Evolutionary conservation across 805 yeast species (phyloP).

Genomic region (Alloascoidea africana): DNA sequence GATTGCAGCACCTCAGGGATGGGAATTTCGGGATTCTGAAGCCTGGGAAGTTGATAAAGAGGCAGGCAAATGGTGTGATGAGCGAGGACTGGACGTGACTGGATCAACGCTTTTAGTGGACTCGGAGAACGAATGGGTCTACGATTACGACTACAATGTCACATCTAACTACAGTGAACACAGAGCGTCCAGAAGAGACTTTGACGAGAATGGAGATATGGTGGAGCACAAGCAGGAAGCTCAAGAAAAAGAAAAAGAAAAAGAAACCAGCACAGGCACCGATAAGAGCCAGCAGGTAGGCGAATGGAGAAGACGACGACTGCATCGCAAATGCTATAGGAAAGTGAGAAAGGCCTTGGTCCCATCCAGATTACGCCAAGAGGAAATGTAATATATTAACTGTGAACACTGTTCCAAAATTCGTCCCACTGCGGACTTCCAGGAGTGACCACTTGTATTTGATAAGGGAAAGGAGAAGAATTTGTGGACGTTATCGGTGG

Average conservation of each 20-base stretch:
- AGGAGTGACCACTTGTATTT: too few species aligned
- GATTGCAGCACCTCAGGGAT: slow-evolving; percentile 52
- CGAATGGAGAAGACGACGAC: slow-evolving; percentile 25
- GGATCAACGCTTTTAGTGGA: too few species aligned
- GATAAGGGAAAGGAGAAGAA: too few species aligned
- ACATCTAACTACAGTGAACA: too few species aligned
- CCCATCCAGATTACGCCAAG: not conserved
- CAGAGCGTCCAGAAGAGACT: too few species aligned
- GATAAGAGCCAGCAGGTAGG: too few species aligned
- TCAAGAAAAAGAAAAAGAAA: not conserved
- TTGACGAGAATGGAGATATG: not conserved
- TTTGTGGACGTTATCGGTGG: too few species aligned
- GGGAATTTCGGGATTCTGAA: slow-evolving; percentile 51
- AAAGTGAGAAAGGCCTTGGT: not conserved
- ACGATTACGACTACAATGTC: slow-evolving; percentile 14
- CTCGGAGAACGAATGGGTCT: slow-evolving; percentile 20
- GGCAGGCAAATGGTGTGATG: slow-evolving; percentile 35
- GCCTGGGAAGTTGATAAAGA: slow-evolving; percentile 52
- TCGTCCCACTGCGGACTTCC: too few species aligned
- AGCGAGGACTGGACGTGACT: slow-evolving; percentile 22
- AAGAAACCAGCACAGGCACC: too few species aligned
- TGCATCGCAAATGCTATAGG: slow-evolving; percentile 18
- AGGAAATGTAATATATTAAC: too few species aligned
- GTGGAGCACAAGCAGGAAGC: not conserved
- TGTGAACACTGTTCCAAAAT: too few species aligned